phyloP scores from a whole-genome alignment of 164 flowering plant genomes.

The Stephania japonica region DNA sequence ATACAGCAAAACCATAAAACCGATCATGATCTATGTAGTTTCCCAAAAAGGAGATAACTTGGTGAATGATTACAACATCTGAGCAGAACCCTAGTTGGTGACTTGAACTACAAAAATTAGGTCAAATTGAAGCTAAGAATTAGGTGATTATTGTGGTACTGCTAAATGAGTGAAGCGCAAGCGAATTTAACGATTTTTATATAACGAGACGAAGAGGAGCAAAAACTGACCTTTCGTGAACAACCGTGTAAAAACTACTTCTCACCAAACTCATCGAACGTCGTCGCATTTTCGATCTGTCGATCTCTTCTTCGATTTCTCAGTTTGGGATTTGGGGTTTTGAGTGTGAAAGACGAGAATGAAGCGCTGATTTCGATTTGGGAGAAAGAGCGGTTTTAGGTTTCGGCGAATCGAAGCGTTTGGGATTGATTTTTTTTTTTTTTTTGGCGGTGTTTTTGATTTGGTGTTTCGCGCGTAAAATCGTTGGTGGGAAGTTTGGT shows the following conservation, averaged over 20 bases:
- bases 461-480: not conserved
- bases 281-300: not conserved
- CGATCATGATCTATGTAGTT: not conserved
- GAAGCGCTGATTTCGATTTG: constrained; percentile 14
- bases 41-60: not conserved
- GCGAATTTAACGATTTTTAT: constrained; percentile 18
- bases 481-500: not conserved
- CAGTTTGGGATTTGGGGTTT: not conserved
- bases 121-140: constrained; percentile 31
- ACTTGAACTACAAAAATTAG: constrained; percentile 10
- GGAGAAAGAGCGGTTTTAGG: not conserved
- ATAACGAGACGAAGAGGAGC: constrained; percentile 5
- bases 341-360: not conserved
- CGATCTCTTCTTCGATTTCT: not conserved
- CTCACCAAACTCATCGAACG: constrained; percentile 27
- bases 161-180: constrained; percentile 26
- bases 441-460: not conserved
- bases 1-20: constrained; percentile 1
- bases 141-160: constrained; percentile 18
- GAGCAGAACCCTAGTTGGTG: constrained; percentile 12
- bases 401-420: not conserved
- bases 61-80: constrained; percentile 13
- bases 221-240: constrained; percentile 17
- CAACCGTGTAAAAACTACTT: constrained; percentile 24
- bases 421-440: not conserved